A percentile compares a stretch with the other conserved stretches of the same genome.
Conservation (phyloP, 352 stramenopile genomes). For the Phytophthora fragariaefolia region DNA sequence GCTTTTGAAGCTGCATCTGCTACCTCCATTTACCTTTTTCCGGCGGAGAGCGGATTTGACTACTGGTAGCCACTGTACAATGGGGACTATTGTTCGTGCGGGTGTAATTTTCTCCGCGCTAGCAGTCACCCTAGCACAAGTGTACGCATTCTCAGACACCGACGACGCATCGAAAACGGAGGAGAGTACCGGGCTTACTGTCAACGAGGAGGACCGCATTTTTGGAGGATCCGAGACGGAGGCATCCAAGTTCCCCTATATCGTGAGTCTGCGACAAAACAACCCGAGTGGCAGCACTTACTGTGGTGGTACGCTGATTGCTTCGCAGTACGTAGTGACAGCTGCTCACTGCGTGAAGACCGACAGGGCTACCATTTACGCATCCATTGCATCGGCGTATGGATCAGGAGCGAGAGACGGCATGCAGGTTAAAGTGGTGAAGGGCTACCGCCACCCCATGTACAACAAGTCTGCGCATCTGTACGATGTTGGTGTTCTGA, state of each 20-base stretch:
- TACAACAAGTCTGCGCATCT: slow-evolving; percentile 61
- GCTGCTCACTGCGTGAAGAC: slow-evolving; percentile 76
- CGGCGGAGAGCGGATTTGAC: slow-evolving; percentile 26
- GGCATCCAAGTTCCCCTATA: slow-evolving; percentile 57
- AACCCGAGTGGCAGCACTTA: slow-evolving; percentile 46
- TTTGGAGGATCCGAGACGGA: slow-evolving; percentile 66
- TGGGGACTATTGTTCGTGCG: slow-evolving; percentile 27
- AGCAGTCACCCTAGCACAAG: slow-evolving; percentile 20
- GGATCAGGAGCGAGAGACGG: slow-evolving; percentile 46
- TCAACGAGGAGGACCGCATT: slow-evolving; percentile 60
- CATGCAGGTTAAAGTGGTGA: slow-evolving; percentile 54
- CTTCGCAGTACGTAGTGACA: slow-evolving; percentile 70
- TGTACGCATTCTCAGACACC: slow-evolving; percentile 44
- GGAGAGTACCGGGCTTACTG: slow-evolving; percentile 33
- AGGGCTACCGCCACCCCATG: slow-evolving; percentile 54
- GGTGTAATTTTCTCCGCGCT: slow-evolving; percentile 29
- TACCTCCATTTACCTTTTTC: slow-evolving; percentile 27
- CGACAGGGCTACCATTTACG: slow-evolving; percentile 47
- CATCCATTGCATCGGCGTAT: slow-evolving; percentile 60
- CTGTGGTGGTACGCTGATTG: slow-evolving; percentile 73
- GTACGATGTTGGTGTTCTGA: slow-evolving; percentile 65
- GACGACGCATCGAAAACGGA: slow-evolving; percentile 19
- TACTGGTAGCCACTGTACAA: slow-evolving; percentile 7
- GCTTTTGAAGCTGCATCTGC: not conserved
- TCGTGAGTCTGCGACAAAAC: slow-evolving; percentile 61